These are phyloP conservation scores for Nidularia pulvinata DNA, from an alignment of 768 basidiomycete species.

Conservation along the genomic window DNA sequence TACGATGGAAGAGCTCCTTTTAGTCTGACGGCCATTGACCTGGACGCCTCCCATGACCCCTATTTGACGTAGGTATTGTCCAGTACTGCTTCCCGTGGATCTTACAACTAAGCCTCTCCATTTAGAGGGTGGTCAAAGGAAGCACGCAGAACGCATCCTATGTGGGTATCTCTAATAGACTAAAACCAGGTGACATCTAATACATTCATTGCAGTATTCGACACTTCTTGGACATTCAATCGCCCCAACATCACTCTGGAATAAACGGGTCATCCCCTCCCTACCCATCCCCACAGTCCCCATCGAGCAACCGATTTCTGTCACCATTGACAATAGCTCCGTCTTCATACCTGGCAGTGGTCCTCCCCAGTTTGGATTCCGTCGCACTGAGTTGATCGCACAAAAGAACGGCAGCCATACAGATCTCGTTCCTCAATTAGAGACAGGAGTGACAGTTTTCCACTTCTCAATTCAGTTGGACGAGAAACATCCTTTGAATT, in stretches of 20 bases:
- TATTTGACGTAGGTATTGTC: constrained; percentile 48
- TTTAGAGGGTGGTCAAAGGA: constrained; percentile 52
- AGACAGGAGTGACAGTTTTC: constrained; percentile 26
- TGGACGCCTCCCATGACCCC: constrained; percentile 47
- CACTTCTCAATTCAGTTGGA: constrained; percentile 23
- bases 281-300: constrained; percentile 16
- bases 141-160: constrained; percentile 42
- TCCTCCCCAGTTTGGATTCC: constrained; percentile 52
- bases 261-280: constrained; percentile 15
- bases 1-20: constrained; percentile 56
- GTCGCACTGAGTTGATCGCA: constrained; percentile 60
- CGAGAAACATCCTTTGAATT: constrained; percentile 41
- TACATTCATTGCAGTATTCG: constrained; percentile 32
- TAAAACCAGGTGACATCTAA: not conserved
- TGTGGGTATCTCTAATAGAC: constrained; percentile 23
- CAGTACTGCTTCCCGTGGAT: not conserved
- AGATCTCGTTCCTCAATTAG: constrained; percentile 34
- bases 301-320: constrained; percentile 48
- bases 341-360: constrained; percentile 52
- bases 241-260: constrained; percentile 52
- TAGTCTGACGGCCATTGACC: constrained; percentile 34
- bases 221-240: constrained; percentile 32
- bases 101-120: not conserved
- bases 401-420: constrained; percentile 34
- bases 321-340: constrained; percentile 57